Evolutionary conservation across 192 early-diverging fungal species (phyloP).

Genomic region (Coemansia reversa): DNA sequence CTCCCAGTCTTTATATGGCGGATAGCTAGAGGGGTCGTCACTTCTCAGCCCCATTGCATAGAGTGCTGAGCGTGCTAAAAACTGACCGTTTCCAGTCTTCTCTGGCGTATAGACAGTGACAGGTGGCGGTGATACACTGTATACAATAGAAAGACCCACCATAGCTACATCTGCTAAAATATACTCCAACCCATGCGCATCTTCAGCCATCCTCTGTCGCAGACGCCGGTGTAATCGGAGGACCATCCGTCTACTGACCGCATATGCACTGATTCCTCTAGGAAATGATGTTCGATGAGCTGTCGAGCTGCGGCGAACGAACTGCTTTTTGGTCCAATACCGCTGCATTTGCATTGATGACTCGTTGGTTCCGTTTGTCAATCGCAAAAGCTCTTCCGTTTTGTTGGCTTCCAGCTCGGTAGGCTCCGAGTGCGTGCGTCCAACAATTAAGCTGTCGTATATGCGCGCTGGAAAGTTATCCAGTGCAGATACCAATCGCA

Average conservation of each 20-base stretch:
- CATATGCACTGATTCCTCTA: constrained; percentile 25
- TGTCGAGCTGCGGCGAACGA: constrained; percentile 2
- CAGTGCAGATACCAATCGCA: constrained; percentile 16
- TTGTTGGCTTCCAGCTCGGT: constrained; percentile 11
- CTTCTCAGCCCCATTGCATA: constrained; percentile 13
- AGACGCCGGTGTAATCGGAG: constrained; percentile 12
- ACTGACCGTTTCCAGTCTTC: not conserved
- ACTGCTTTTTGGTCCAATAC: constrained; percentile 10
- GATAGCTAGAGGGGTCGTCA: constrained; percentile 20
- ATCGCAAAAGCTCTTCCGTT: constrained; percentile 3
- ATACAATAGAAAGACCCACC: constrained; percentile 15
- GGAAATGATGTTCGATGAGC: constrained; percentile 20
- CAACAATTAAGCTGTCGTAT: constrained; percentile 28
- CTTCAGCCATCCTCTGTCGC: constrained; percentile 9
- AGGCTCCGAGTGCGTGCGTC: constrained; percentile 16
- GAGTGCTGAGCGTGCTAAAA: constrained; percentile 16
- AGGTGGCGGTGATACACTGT: constrained; percentile 35
- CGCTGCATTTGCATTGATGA: constrained; percentile 14
- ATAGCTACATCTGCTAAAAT: constrained; percentile 30
- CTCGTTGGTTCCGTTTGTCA: not conserved
- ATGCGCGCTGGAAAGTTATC: not conserved
- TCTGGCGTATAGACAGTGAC: constrained; percentile 5
- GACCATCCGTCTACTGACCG: constrained; percentile 18
- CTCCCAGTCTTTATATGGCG: constrained; percentile 24
- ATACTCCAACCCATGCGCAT: constrained; percentile 23